Base-by-base conservation (phyloP, 768 basidiomycete species). In the Leccinum broughii region DNA sequence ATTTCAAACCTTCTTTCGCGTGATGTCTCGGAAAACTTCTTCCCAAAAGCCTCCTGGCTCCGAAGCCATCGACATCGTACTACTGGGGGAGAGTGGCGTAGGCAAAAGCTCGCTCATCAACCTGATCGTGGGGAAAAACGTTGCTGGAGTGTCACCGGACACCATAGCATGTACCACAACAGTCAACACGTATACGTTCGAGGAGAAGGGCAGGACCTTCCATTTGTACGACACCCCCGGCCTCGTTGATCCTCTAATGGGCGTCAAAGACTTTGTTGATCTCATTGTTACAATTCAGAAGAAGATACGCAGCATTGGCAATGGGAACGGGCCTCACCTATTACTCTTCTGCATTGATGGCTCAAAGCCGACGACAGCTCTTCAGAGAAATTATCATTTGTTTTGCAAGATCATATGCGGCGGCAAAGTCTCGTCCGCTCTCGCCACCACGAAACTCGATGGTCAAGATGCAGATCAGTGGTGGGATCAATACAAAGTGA, bases 31-130 rank as follows among this genome's bases (percentile, higher is more conserved):
- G 51, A 66, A 59, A 13, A 6, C 59, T 10, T 46, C 62, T 22
- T 53, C 62, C 49, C 54, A n/a, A 8, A 8, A 8, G 34, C 37
- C 49, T 5, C 10, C 37, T 51, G 26, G 54, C 22, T 56, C 62
- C 14, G 62, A 55, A 30, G 48, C 51, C 37, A 58, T 64, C 52
- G 76, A 79, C 15, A 73, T 63, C n/a, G 77, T 72, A n/a, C 68
- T 69, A 26, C 73, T 81, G 8, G 77, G 72, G 5, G 72, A 70
- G 52, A 62, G 54, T 14, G 73, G 72, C 10, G 72, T 70, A 9
- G 72, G 77, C 10, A 81, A 81, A 64, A 80, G 79, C 60, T 78
- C 77, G 0, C 66, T 81, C 35, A 58, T 81, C 60, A 81, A 81
- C 61, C 65, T 79, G 68, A 61, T 81, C 26, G 58, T 60, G 9